Evolutionary conservation across 2,329 filamentous ascomycete species (phyloP).

Genomic region (Triangularia setosa): DNA sequence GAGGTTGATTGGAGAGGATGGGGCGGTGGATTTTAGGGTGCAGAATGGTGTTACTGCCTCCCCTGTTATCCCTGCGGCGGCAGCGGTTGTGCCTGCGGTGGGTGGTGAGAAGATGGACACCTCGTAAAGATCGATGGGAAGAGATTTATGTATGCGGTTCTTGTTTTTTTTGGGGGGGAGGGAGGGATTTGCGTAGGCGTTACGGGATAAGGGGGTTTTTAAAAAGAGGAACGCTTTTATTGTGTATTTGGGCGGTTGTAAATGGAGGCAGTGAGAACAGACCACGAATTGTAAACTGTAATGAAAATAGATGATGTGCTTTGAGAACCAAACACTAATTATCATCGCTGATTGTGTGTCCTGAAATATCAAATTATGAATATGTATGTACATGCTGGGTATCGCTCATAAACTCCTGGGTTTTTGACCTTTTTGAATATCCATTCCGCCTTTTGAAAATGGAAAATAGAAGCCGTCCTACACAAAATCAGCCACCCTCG

Average conservation of each 20-base stretch:
- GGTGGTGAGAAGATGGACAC: constrained; percentile 31
- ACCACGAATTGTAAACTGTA: background rate
- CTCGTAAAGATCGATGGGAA: constrained; percentile 14
- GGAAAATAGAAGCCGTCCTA: constrained; percentile 6
- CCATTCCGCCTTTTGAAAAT: background rate
- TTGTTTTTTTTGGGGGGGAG: background rate
- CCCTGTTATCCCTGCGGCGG: background rate
- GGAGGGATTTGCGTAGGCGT: background rate
- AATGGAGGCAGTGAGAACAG: background rate
- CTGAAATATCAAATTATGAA: background rate
- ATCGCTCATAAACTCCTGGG: background rate
- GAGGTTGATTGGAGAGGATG: constrained; percentile 84
- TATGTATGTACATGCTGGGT: constrained; percentile 2
- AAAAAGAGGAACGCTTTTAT: background rate
- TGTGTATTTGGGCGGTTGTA: background rate
- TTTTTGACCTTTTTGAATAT: background rate
- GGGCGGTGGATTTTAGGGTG: constrained; percentile 65
- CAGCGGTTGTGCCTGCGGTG: background rate
- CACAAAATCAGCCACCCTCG: constrained; percentile 26
- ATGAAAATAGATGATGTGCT: background rate
- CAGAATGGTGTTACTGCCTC: constrained; percentile 39
- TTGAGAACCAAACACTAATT: background rate
- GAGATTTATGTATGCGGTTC: constrained; percentile 2
- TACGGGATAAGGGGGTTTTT: background rate
- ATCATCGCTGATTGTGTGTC: background rate